Evolutionary conservation across 2,329 filamentous ascomycete species (phyloP), one percentile per base, ranked within the genome.

Genomic region (Botrytis sinoallii): DNA sequence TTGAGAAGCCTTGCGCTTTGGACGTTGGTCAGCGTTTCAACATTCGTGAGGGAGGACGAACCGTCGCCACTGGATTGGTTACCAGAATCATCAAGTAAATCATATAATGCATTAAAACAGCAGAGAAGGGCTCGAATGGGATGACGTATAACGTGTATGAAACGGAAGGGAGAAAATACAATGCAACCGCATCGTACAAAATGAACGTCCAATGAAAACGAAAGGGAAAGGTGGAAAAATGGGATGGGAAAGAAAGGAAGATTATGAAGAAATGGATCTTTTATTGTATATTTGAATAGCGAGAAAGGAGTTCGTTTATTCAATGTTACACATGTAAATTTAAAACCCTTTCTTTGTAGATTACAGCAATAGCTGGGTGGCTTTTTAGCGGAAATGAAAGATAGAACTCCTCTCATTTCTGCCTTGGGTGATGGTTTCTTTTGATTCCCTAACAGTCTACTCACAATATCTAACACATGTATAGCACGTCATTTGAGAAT

Each of bases 21-120:
- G 96, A 99, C 86, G 86, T 89, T 76, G 95, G 96, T 79, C 94
- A 98, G 87, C 93, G 96, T 81, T 96, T 99, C 90, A 99, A 98
- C 88, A 91, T 99, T 82, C 93, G 96, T 85, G 96, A 99, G 88
- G 96, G 96, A 86, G 95, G 95, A 80, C 90, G 93, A 80, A 96
- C 93, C 75, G 92, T 96, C 74, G 93, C 93, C 79, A 96, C 93
- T 79, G 93, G 93, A 84, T 86, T 96, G 79, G 88, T 94, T 80
- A 96, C 93, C 77, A 90, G 91, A 80, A 91, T 96, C 81, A 75
- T 88, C 69, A 84, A 84, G 75, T 85, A 85, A 79, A 73, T 59
- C 35, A 55, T 52, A 18, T 22, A 29, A 46, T 67, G 38, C 44
- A 29, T 40, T 20, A 38, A 38, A n/a, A 16, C 44, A 42, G 35